Conservation (phyloP, 225 moss, liverwort and hornwort species). For the Straminergon stramineum region DNA sequence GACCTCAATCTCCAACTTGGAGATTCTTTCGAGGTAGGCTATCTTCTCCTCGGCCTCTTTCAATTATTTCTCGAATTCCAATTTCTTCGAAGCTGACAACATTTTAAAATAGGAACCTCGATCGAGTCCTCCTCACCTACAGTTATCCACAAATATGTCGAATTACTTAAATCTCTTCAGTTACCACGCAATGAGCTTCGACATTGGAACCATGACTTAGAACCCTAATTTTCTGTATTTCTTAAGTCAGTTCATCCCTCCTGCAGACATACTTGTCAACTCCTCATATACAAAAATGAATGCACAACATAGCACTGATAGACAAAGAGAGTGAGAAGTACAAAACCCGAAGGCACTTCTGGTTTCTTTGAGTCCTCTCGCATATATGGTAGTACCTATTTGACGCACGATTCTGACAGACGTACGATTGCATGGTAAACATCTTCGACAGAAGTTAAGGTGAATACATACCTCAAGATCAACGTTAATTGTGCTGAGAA, state of each 20-base stretch:
- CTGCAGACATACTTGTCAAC: background rate
- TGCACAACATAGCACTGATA: background rate
- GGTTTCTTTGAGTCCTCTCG: background rate
- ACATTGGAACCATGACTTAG: background rate
- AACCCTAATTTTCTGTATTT: background rate
- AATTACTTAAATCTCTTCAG: background rate
- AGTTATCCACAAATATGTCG: background rate
- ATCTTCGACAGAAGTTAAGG: background rate
- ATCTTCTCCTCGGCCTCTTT: background rate
- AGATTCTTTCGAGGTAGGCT: background rate
- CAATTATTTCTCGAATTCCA: background rate
- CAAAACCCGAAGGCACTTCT: background rate
- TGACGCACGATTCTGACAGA: background rate
- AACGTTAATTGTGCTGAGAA: background rate
- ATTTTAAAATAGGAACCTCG: background rate
- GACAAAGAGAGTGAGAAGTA: background rate
- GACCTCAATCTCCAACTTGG: background rate
- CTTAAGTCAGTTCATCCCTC: too few species aligned
- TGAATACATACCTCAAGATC: background rate
- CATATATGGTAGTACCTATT: background rate
- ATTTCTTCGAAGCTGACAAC: background rate
- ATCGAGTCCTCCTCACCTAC: background rate
- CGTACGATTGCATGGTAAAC: background rate
- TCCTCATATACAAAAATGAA: background rate
- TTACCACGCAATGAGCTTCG: background rate